Conservation (phyloP, 1,139 yeast genomes). For the Scheffersomyces parashehatae region DNA sequence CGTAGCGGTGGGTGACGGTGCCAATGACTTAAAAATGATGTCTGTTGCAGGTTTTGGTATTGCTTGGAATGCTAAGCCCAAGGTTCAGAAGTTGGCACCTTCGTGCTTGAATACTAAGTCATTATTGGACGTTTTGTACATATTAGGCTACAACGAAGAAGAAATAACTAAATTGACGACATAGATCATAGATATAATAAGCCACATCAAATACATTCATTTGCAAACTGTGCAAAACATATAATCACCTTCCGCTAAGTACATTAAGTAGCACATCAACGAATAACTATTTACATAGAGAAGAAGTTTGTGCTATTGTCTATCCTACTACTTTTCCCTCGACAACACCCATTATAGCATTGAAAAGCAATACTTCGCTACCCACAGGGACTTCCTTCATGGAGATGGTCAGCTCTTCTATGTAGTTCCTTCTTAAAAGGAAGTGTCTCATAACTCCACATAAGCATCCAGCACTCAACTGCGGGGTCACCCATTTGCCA, state of each 20-base stretch:
- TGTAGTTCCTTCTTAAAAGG: slow-evolving; percentile 53
- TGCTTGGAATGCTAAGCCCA: slow-evolving; percentile 97
- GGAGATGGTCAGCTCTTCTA: slow-evolving; percentile 56
- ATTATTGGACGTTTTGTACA: slow-evolving; percentile 72
- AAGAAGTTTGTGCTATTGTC: neutral
- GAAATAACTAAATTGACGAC: slow-evolving; percentile 43
- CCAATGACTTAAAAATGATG: slow-evolving; percentile 96
- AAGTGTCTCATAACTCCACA: slow-evolving; percentile 81
- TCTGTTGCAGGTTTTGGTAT: slow-evolving; percentile 87
- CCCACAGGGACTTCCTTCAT: slow-evolving; percentile 54
- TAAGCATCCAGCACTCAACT: slow-evolving; percentile 72
- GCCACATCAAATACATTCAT: neutral
- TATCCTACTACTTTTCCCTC: slow-evolving; percentile 49
- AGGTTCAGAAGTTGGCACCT: slow-evolving; percentile 82
- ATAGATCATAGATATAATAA: slow-evolving; percentile 4
- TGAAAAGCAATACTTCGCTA: slow-evolving; percentile 68
- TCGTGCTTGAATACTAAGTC: slow-evolving; percentile 71
- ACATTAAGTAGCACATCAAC: neutral
- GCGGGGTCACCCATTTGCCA: slow-evolving; percentile 78
- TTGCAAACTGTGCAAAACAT: slow-evolving; percentile 1
- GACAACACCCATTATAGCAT: slow-evolving; percentile 82
- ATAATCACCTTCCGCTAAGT: neutral
- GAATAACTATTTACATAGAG: neutral
- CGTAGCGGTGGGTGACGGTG: slow-evolving; percentile 97
- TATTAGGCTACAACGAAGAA: slow-evolving; percentile 70